A percentile compares a stretch with the other conserved stretches of the same genome.
Evolutionary conservation across 768 basidiomycete genomes (phyloP).

Genomic region (Pisolithus microcarpus): DNA sequence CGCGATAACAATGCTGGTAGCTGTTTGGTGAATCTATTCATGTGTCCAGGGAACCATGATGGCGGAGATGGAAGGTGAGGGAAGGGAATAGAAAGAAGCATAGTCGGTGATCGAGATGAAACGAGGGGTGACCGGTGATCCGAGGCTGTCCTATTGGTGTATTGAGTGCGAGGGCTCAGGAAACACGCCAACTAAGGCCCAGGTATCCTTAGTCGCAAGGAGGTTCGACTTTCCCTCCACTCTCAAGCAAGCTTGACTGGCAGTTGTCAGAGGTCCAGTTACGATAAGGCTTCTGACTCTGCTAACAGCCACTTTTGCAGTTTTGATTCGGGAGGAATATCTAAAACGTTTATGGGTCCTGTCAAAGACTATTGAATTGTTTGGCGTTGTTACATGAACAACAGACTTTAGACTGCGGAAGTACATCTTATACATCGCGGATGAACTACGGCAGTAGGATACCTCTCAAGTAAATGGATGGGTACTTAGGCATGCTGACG

Average conservation of each 20-base stretch:
- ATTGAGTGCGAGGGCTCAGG: conserved; percentile 5
- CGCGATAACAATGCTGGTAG: conserved; percentile 71
- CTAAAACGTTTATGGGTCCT: too few species aligned
- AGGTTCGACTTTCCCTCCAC: too few species aligned
- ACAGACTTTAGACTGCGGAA: too few species aligned
- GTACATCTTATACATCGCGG: too few species aligned
- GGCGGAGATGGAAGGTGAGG: conserved; percentile 61
- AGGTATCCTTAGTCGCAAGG: neutral
- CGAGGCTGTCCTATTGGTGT: neutral
- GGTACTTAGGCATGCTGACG: conserved; percentile 6
- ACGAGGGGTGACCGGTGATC: conserved; percentile 5
- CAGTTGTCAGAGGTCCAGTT: too few species aligned
- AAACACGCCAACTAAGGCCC: neutral
- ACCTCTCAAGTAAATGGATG: neutral
- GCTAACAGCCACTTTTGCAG: too few species aligned
- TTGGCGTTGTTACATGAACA: too few species aligned
- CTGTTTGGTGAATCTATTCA: conserved; percentile 78
- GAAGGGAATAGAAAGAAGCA: conserved; percentile 32
- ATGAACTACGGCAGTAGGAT: too few species aligned
- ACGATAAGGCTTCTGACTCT: too few species aligned
- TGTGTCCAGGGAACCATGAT: conserved; percentile 96
- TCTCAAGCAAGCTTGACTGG: too few species aligned
- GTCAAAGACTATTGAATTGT: too few species aligned
- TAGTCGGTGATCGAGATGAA: conserved; percentile 9
- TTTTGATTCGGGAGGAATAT: too few species aligned